A percentile compares a stretch with the other conserved stretches of the same genome.
These are phyloP conservation scores for Daldinia concentrica DNA, from an alignment of 495 filamentous ascomycete species.

Conservation along the genomic window DNA sequence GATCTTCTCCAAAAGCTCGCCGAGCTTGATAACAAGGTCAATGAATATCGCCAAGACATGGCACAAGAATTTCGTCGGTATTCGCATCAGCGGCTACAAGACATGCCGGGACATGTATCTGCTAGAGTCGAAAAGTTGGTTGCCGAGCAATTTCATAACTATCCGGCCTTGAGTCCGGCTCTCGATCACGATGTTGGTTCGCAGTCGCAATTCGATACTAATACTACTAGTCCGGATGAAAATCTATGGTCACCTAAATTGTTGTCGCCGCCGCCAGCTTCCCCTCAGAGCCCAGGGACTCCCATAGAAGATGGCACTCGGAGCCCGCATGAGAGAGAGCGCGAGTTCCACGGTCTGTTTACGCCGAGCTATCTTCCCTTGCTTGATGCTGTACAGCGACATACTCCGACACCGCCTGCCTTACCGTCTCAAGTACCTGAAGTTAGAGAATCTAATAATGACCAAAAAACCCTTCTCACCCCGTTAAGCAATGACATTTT, in stretches of 20 bases:
- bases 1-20: constrained; percentile 61
- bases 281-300: constrained; percentile 51
- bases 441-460: constrained; percentile 44
- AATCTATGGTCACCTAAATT: constrained; percentile 46
- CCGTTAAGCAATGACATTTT: constrained; percentile 12
- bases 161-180: constrained; percentile 50
- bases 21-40: constrained; percentile 61
- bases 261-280: constrained; percentile 53
- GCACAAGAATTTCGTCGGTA: constrained; percentile 58
- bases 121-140: constrained; percentile 55
- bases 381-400: constrained; percentile 58
- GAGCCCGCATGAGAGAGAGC: constrained; percentile 61
- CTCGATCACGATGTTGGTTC: constrained; percentile 30
- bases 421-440: constrained; percentile 34
- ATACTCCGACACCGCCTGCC: constrained; percentile 37
- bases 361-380: constrained; percentile 68
- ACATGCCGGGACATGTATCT: constrained; percentile 57
- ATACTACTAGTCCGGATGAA: constrained; percentile 36
- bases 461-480: constrained; percentile 28
- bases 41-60: constrained; percentile 60
- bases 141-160: constrained; percentile 54
- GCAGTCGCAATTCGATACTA: constrained; percentile 20
- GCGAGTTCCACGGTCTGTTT: constrained; percentile 68
- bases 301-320: constrained; percentile 48
- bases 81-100: constrained; percentile 55